Evolutionary conservation across 106 monocot genomes (phyloP).

Genomic region (Acanthochlamys bracteata): DNA sequence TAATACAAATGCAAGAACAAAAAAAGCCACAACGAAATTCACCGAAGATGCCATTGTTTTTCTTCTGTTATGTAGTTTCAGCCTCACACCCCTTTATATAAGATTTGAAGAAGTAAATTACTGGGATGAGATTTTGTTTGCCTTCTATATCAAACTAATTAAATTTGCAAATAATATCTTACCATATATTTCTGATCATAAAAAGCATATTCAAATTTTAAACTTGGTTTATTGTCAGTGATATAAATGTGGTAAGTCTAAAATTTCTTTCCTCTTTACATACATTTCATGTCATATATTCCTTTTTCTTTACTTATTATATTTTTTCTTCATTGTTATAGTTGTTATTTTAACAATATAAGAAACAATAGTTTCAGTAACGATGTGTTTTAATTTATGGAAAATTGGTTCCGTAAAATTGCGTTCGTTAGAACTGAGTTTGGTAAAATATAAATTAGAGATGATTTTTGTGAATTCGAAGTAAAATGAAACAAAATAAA

Average conservation of each 20-base stretch:
- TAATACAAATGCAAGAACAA: background rate
- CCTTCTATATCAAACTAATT: background rate
- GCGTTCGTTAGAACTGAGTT: too few species aligned
- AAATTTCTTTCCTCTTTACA: background rate
- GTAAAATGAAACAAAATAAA: too few species aligned
- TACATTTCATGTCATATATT: background rate
- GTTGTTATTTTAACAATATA: too few species aligned
- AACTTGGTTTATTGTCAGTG: too few species aligned
- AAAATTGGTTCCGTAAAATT: too few species aligned
- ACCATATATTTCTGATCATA: too few species aligned
- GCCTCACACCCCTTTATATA: background rate
- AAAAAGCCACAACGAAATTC: background rate
- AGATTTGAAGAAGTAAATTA: background rate
- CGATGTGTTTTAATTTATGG: too few species aligned
- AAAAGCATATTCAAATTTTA: too few species aligned
- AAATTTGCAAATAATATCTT: background rate
- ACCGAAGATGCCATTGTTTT: background rate
- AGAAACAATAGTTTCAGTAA: too few species aligned
- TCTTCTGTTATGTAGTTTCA: background rate
- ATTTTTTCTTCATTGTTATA: too few species aligned
- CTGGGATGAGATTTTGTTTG: background rate
- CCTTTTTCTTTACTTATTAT: background rate
- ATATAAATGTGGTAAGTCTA: background rate
- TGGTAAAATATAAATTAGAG: too few species aligned
- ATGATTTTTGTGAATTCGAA: too few species aligned